Conservation (phyloP, 2,329 filamentous ascomycete genomes). For the Hypomyces perniciosus region DNA sequence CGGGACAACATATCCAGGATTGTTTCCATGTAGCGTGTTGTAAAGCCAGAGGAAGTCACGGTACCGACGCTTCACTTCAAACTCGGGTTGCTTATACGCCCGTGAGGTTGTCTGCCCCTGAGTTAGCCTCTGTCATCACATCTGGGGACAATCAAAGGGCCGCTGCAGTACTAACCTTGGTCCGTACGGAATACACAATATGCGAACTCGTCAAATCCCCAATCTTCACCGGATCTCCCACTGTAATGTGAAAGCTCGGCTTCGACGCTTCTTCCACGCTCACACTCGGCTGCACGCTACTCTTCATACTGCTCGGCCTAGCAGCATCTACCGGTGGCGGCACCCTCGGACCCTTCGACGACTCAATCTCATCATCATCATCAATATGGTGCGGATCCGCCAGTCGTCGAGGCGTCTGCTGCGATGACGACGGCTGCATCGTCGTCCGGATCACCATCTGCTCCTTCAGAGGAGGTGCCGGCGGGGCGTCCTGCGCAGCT, state of each 20-base stretch:
- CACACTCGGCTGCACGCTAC: conserved; percentile 65
- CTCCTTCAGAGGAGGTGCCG: conserved; percentile 64
- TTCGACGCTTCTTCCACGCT: conserved; percentile 91
- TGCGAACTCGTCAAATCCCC: conserved; percentile 95
- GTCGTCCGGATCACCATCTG: conserved; percentile 55
- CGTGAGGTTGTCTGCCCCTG: conserved; percentile 76
- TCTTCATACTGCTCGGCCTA: conserved; percentile 44
- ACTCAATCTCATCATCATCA: conserved; percentile 63
- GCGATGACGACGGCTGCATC: conserved; percentile 40
- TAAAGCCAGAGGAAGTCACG: conserved; percentile 98
- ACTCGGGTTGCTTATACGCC: conserved; percentile 87
- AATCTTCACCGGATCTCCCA: conserved; percentile 96
- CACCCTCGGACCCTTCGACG: conserved; percentile 48
- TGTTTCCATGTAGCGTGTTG: conserved; percentile 87
- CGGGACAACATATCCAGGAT: conserved; percentile 89
- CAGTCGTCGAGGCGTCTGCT: conserved; percentile 35
- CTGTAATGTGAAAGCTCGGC: conserved; percentile 81
- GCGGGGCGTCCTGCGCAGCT: conserved; percentile 47
- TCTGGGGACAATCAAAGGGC: neutral
- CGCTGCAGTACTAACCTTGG: conserved; percentile 56
- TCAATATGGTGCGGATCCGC: conserved; percentile 61
- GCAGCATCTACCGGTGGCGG: conserved; percentile 60
- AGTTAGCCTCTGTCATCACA: neutral
- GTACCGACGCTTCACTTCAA: conserved; percentile 89
- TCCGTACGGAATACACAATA: conserved; percentile 94